Base-by-base conservation (phyloP, 169 alveolate genomes). In the Eimeria maxima region DNA sequence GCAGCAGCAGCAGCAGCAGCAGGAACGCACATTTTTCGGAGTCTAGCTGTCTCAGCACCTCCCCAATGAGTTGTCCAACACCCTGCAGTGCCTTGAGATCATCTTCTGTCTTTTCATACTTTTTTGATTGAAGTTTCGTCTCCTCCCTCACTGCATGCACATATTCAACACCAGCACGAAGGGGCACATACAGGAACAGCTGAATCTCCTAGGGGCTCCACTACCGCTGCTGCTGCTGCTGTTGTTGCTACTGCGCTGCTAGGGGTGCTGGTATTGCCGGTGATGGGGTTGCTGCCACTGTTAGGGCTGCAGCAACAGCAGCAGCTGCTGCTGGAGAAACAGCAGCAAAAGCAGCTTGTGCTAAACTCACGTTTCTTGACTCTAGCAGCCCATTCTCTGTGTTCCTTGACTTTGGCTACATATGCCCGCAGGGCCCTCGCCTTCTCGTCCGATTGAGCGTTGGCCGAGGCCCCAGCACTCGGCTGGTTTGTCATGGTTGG, bases 31-130 rank as follows among this genome's bases (percentile, higher is more conserved):
- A 69, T 97, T 99, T 99, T 65, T 99, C 99, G 57, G 98, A 98
- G 96, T 98, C 99, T 69, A 99, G 98, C 94, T 98, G 98, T 91
- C 99, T 98, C 76, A 99, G 97, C 73, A 99, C 99, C 96, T 99
- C 99, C 84, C 99, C 99, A 76, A 99, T 99, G 57, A 99, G 98
- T 97, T 99, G 99, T 20, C 99, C 99, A 67, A 99, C 99, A 95
- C 99, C 98, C 96, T 99, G 99, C 63, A 99, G 97, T 65, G 99
- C 99, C 97, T 99, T 99, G 84, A 99, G 96, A 87, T 99, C 99
- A 73, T 99, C 99, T 96, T 99, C 99, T 16, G 99, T 98, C 96
- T 99, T 99, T 90, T 99, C 99, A 96, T 97, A 99, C 55, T 97
- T 98, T 84, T 96, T 97, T 93, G 97, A 96, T 80, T 97, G 95